Evolutionary conservation across 2,329 filamentous ascomycete species (phyloP), one percentile per base, ranked within the genome.

Genomic region (Atkinsonella hypoxylon): DNA sequence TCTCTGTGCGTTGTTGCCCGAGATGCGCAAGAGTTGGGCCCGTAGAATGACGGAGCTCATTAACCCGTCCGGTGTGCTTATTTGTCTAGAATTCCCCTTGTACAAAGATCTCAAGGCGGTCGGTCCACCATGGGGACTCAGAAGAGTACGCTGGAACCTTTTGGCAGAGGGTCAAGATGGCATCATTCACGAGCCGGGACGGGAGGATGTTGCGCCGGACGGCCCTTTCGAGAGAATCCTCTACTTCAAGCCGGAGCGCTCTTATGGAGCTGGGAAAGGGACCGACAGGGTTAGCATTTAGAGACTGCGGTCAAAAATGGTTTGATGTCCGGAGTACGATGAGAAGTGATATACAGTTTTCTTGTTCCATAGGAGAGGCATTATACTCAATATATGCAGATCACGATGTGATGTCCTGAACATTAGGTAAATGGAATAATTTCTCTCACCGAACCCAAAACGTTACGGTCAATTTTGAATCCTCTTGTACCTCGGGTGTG

Each of bases 41-140:
- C 45, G 49, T 8, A 44, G 49, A 12, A 51, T 51, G 45, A 36
- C 36, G 17, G 30, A 51, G 17, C 45, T 51, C 20, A 38, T 49
- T 34, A 30, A 44, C 9, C 47, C 38, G 9, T 36, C 30, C 15
- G 47, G 47, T 15, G 20, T 44, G 18, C 40, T 50, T 15, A 38
- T 50, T 38, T 51, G 49, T 31, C 45, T 51, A 12, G 49, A 51
- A 39, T 51, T 51, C 40, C 49, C 49, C 44, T 43, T 51, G 49
- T 51, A 51, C 20, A 51, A 51, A 32, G 49, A 51, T 40, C 45
- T 51, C n/a, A 48, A 30, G 20, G 51, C 51, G n/a, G 39, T 32
- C 31, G 51, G 51, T 36, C 51, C 51, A 4, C 49, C 49, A 17
- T 52, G 51, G 47, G 51, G 51, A 15, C 42, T 52, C 12, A 38